Evolutionary conservation across 768 basidiomycete genomes (phyloP), one percentile per base, ranked within the genome.

Genomic region (Lactarius tabidus): DNA sequence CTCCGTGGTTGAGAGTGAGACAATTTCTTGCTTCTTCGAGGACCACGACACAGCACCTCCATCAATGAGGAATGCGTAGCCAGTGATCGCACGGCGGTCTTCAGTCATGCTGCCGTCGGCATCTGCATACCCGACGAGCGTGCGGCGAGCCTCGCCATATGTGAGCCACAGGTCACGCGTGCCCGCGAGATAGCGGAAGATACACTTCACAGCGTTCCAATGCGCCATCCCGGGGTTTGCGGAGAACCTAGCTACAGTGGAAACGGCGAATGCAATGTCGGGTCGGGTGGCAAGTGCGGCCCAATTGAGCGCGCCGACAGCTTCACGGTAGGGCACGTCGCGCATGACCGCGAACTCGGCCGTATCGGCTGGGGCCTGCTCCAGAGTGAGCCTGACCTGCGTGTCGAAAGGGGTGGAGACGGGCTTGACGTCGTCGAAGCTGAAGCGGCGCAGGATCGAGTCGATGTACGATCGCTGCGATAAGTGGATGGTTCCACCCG

Each of bases 21-120:
- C n/a, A n/a, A n/a, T n/a, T n/a, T n/a, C n/a, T n/a, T n/a, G n/a
- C n/a, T n/a, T n/a, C n/a, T n/a, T n/a, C n/a, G n/a, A 76, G 31
- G 70, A 70, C 81, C 82, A 84, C 3, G 73, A 67, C 6, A 83
- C 70, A 2, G 76, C 70, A 4, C 75, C 79, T 70, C 65, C 58
- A 73, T 70, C 26, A 9, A 10, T 41, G 36, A 64, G 63, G 18
- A 15, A 31, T 0, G 68, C 60, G 73, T 71, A 51, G 72, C 69
- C 38, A 80, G 67, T 3, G 78, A 78, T 3, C n/a, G n/a, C n/a
- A n/a, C n/a, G n/a, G n/a, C n/a, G n/a, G n/a, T n/a, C n/a, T n/a
- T n/a, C n/a, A n/a, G n/a, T n/a, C n/a, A n/a, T n/a, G n/a, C n/a
- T n/a, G 8, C 36, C 36, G 9, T 36, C 36, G 0, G 83, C 36